These are phyloP conservation scores for Fomitopsis betulina DNA, from an alignment of 1,284 basidiomycete species.

Conservation along the genomic window DNA sequence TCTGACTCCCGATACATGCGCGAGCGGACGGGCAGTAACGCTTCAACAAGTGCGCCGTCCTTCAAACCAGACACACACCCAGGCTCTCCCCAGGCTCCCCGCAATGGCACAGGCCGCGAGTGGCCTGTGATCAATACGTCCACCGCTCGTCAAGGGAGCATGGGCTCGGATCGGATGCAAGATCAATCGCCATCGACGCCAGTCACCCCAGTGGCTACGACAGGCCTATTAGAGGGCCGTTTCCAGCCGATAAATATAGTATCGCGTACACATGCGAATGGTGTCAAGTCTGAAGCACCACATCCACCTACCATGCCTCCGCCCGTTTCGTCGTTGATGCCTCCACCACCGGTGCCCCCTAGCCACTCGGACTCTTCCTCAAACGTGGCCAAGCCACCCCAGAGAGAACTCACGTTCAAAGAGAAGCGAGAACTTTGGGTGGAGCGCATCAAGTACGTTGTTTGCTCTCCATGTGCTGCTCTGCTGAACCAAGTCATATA, in stretches of 20 bases:
- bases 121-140: not conserved
- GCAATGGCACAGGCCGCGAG: not conserved
- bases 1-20: not conserved
- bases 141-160: not conserved
- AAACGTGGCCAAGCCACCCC: not conserved
- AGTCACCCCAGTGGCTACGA: not conserved
- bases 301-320: not conserved
- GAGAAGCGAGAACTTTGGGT: constrained; percentile 27
- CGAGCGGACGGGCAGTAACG: not conserved
- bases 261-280: not conserved
- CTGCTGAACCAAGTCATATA: constrained; percentile 6
- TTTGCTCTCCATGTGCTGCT: not conserved
- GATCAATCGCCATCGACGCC: not conserved
- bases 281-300: not conserved
- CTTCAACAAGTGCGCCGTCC: not conserved
- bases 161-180: not conserved
- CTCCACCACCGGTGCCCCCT: not conserved
- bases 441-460: constrained; percentile 27
- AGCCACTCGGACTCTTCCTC: not conserved
- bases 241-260: not conserved
- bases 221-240: not conserved
- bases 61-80: not conserved
- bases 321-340: not conserved
- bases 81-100: not conserved
- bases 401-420: constrained; percentile 15